Base-by-base conservation (phyloP, 2,329 filamentous ascomycete species). In the Pseudocercospora eumusae region DNA sequence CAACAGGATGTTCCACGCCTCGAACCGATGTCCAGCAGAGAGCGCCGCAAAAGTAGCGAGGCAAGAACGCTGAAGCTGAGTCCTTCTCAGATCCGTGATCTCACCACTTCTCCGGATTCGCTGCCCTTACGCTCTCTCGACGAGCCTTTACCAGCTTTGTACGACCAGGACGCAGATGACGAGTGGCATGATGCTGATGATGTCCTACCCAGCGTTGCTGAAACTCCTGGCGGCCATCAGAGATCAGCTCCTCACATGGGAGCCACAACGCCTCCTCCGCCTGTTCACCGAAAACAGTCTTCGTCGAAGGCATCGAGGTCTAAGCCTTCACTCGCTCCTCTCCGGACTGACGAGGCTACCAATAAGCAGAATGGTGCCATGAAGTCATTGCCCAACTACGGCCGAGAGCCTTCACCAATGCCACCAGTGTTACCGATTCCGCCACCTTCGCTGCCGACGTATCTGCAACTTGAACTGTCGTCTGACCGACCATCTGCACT, bases 401-500 rank as follows among this genome's bases (percentile, higher is more conserved):
- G 78, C 65, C 74, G 60, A 13, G 62, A 72, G 6, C 65, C 74
- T 7, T 80, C 79, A 1, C 79, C 78, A 5, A 80, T 84, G 72
- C 82, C 84, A 15, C 68, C 78, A 7, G 76, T 81, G 1, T 81
- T 88, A 40, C 86, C 86, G 13, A 73, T 88, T 1, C 86, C 86
- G 6, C 86, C 86, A 6, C 74, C 87, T 57, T 88, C 86, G 1
- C 79, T 88, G 57, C 84, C 86, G 0, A 87, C 86, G 0, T 88
- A 88, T 69, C 76, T 88, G n/a, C 85, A 88, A 62, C 77, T 88
- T 27, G 86, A 88, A 71, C 78, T 88, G 47, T 84, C 86, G 0
- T 84, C 85, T 2, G 80, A 82, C 33, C 77, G 82, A 13, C 86
- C 86, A 1, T 87, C 86, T 18, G 82, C 85, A 0, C 73, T 88